Evolutionary conservation across 202 grass and related monocot species (phyloP).

Genomic region (Musa balbisiana): DNA sequence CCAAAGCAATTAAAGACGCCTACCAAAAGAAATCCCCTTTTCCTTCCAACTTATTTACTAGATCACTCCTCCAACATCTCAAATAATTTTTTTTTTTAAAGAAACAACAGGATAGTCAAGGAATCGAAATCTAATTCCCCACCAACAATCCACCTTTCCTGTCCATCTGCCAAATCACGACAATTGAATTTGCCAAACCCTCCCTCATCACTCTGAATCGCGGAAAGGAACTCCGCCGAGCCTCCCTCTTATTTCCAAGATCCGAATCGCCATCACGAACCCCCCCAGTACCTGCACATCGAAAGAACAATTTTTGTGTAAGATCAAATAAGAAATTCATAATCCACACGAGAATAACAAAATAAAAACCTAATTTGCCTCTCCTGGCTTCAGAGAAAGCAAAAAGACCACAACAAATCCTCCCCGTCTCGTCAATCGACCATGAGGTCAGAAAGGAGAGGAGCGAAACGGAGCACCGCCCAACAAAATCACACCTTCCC

Average conservation of each 20-base stretch:
- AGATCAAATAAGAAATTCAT: background rate
- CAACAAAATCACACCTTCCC: background rate
- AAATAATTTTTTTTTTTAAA: background rate
- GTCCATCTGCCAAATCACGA: background rate
- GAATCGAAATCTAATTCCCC: background rate
- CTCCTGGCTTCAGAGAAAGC: background rate
- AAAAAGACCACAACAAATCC: background rate
- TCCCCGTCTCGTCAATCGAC: too few relatives aligned
- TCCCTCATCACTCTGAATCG: background rate
- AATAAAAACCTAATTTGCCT: background rate
- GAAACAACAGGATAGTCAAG: too few relatives aligned
- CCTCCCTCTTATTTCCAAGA: background rate
- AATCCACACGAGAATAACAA: background rate
- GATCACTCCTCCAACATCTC: background rate
- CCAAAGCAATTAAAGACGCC: background rate
- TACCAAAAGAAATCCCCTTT: background rate
- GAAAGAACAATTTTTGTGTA: background rate
- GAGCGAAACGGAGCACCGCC: background rate
- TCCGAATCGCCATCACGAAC: background rate
- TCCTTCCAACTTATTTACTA: background rate
- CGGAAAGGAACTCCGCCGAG: background rate
- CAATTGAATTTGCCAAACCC: background rate
- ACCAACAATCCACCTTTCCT: background rate
- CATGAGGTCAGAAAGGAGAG: too few relatives aligned
- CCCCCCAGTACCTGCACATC: background rate